Base-by-base conservation (phyloP, 1,284 basidiomycete genomes). In the Heimioporus retisporus region DNA sequence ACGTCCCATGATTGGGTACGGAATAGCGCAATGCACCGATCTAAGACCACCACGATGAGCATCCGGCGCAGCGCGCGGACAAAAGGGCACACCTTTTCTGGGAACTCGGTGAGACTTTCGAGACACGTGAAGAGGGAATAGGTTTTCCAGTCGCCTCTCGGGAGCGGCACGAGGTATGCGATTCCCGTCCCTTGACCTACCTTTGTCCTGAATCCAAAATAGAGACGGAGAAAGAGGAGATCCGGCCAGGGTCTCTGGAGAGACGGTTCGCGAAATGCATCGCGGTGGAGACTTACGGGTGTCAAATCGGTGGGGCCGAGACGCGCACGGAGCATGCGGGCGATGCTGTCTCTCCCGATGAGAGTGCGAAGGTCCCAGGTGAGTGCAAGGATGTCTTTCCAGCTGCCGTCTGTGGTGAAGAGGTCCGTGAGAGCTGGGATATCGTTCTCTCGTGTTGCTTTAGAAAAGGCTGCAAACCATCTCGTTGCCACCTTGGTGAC, bases 301-400 rank as follows among this genome's bases (percentile, higher is more conserved):
- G 75, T 73, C 1, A 84, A 74, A 43, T 82, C 80, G 25, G 77
- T 75, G 2, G 55, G n/a, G 2, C 77, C 71, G 18, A 91, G 82
- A n/a, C 84, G 81, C 71, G 85, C 85, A 18, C 67, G 59, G 51
- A 89, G 80, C 73, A 89, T 85, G 61, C 77, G 75, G 6, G 71
- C 72, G 69, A 91, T 85, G 63, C 75, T 74, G 6, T 76, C 58
- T 18, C 68, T 63, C 35, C 86, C 84, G 63, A 84, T 81, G 77
- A 91, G 88, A 0, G 90, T 91, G 60, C 90, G 86, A 72, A 91
- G 86, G 69, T 89, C 85, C 88, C 88, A 91, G 16, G 90, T 90
- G 53, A 91, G 79, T 0, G 87, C 81, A 46, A 91, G 83, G 69
- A 89, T 82, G 75, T 92, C 90, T 57, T 88, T 82, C 88, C 87